These are phyloP conservation scores for Daedaleopsis nitida DNA, from an alignment of 768 basidiomycete species.

Conservation along the genomic window DNA sequence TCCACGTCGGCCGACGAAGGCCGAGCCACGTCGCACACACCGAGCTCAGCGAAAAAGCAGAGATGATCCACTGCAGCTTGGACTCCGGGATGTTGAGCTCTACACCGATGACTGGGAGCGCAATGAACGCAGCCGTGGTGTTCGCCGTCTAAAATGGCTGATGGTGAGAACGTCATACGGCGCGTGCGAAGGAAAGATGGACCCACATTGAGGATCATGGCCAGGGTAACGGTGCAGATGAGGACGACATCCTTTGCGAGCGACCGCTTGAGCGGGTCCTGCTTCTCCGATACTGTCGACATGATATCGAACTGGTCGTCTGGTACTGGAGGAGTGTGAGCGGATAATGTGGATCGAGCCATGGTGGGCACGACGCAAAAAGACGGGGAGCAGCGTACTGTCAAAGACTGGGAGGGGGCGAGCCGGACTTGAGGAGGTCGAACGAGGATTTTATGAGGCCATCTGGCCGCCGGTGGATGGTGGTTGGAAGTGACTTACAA, in stretches of 20 bases:
- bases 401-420: too few relatives aligned
- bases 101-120: constrained; percentile 32
- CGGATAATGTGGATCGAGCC: background rate
- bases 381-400: too few relatives aligned
- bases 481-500: too few relatives aligned
- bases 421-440: too few relatives aligned
- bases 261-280: constrained; percentile 5
- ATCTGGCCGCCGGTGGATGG: too few relatives aligned
- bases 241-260: constrained; percentile 19
- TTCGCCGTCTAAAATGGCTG: constrained; percentile 22
- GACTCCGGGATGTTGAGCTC: constrained; percentile 51
- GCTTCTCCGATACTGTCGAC: background rate
- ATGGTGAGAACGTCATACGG: background rate
- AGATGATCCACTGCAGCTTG: constrained; percentile 66
- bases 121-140: constrained; percentile 28
- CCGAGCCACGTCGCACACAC: constrained; percentile 40
- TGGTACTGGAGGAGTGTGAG: background rate
- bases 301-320: background rate
- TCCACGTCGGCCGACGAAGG: background rate
- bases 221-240: constrained; percentile 31
- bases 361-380: too few relatives aligned
- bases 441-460: too few relatives aligned
- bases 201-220: constrained; percentile 35
- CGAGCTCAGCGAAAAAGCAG: constrained; percentile 68
- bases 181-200: background rate